Evolutionary conservation across 345 rosid species (phyloP), one percentile per base, ranked within the genome.

Genomic region (Corymbia maculata): DNA sequence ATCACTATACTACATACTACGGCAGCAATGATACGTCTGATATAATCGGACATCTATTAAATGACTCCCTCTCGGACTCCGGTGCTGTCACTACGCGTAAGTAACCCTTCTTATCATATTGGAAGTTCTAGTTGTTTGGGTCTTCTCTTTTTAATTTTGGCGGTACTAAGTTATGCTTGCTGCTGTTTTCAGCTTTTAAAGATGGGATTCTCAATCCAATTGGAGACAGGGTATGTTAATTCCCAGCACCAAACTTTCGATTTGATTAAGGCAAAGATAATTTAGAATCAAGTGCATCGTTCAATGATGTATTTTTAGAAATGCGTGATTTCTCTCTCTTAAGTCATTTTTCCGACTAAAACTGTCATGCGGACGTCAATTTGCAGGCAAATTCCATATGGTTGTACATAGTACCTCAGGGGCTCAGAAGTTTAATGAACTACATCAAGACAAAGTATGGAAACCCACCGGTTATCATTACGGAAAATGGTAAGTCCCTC

Each of bases 1-100:
- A 98, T 89, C 99, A 98, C 89, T 98, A 98, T 89, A 98, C 99
- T 52, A 96, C 99, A 5, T 96, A 52, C 68, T 98, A 96, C 84
- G 99, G 96, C 44, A 89, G 88, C 82, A 88, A 90, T 85, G 93
- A 93, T 84, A 13, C 87, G 47, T 86, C 92, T 3, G 88, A 75
- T 86, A 32, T 92, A 66, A 86, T 96, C 16, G 92, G 93, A 24
- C 19, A 9, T n/a, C 44, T 96, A 86, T 91, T 98, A 26, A 86
- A 95, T 52, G 99, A 96, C 87, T 89, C 98, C n/a, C 8, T 95
- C 22, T 90, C 98, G 42, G 99, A 98, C 90, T 94, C 98, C 5
- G 98, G 99, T 13, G 92, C 99, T 89, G 86, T 91, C 79, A 96
- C 99, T 53, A 89, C 90, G 22, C 99, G 99, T 98, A 94, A 93